Evolutionary conservation across 163 green algal species (phyloP), one percentile per base, ranked within the genome.

Genomic region (Coccomyxa subellipsoidea): DNA sequence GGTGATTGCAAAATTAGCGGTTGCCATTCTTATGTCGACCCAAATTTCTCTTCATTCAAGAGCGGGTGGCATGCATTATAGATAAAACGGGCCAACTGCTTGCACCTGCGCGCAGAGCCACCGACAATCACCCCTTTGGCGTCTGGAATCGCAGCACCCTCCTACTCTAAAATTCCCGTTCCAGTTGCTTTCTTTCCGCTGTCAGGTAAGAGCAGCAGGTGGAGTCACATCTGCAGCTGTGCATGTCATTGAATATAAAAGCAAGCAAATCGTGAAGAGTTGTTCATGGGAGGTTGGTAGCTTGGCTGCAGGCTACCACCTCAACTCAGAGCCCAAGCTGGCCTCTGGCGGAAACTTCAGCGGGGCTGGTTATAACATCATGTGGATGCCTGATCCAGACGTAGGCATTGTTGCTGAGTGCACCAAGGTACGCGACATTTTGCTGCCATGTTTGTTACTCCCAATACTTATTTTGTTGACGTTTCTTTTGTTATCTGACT

Each of bases 331-430:
- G 47, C 47, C 47, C 1, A 59, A 1, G 3, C 23, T 59, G 47
- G 47, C 15, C 15, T 59, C 47, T 8, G 47, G 47, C 23, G 47
- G 47, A 18, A 59, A 59, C 66, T 73, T 23, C 7, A 34, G 66
- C 27, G 66, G 66, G 66, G n/a, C 66, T 18, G 66, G 66, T 8
- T 73, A 73, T 23, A 73, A 73, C 7, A 34, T 34, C 2, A 73
- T 34, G 29, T 73, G 66, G 66, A 7, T n/a, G 27, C 18, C 27
- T 35, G 66, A 73, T 23, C 66, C 21, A n/a, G 66, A 73, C 27
- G 66, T 73, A 12, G 66, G 66, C n/a, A 6, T 73, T n/a, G 66
- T 73, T 8, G 66, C n/a, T 73, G 66, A 73, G n/a, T 73, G 66
- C 66, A 73, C 1, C 66, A 73, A 73, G 66, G 66, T 73, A 73